Base-by-base conservation (phyloP, 179 eudicot species). In the Heliamphora pulchella region DNA sequence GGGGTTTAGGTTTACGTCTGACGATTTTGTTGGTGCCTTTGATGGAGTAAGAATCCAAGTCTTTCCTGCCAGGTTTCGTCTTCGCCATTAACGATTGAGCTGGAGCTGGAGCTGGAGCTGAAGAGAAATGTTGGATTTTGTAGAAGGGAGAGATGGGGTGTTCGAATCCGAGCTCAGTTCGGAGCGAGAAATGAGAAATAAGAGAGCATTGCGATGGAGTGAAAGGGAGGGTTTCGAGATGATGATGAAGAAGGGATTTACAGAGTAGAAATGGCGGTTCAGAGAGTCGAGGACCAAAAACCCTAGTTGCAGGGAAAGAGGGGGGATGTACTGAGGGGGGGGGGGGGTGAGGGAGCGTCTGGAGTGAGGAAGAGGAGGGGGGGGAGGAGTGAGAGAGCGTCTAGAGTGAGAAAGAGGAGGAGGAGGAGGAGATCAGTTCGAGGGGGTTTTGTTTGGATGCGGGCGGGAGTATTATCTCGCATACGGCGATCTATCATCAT, bases 21-120 rank as follows among this genome's bases (percentile, higher is more conserved):
- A 95, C 97, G 75, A 93, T 85, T 85, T 93, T 95, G 89, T 91
- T 91, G 87, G 98, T 93, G 81, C 98, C 97, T 84, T 89, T 95
- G 88, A 95, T 91, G 83, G 97, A 87, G 90, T 95, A 95, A 4
- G 97, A 90, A 75, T 95, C 98, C 73, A 93, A 84, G 87, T 95
- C 98, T 67, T 92, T 92, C 79, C 87, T 91, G n/a, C 96, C 97
- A 43, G 98, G 98, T 75, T 92, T 91, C 43, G 98, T 95, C 81
- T 95, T 95, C 31, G 98, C 98, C 98, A 95, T 95, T n/a, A 58
- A 74, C 50, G 66, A 41, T 75, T 63, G 73, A 65, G n/a, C 22
- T 77, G 18, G 5, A 31, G 8, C 11, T 11, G 44, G 13, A 18
- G 2, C 6, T 3, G 20, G 72, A 63, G 31, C 51, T 59, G 71